Conservation (phyloP, 805 yeast species). For the Debaryomyces hansenii region DNA sequence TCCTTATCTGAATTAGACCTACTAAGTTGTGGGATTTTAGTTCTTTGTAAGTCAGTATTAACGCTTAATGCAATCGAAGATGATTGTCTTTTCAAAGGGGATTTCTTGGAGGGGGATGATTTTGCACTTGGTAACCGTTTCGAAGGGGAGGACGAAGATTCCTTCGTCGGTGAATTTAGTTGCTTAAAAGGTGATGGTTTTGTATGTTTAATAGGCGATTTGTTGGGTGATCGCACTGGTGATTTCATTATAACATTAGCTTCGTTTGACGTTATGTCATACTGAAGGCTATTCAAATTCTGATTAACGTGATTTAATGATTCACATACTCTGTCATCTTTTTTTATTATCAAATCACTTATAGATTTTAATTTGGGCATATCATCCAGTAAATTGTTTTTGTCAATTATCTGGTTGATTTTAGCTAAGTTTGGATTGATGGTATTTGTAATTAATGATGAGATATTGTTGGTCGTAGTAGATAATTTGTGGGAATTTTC, state of each 20-base stretch:
- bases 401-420: conserved; percentile 2
- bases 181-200: conserved; percentile 1
- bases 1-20: conserved; percentile 1
- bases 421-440: conserved; percentile 7
- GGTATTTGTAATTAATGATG: conserved; percentile 3
- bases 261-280: background rate
- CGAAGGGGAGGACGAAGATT: background rate
- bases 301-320: background rate
- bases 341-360: background rate
- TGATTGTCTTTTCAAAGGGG: conserved; percentile 2
- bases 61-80: background rate
- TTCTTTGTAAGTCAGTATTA: background rate
- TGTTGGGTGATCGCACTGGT: background rate
- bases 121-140: background rate
- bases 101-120: conserved; percentile 5
- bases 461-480: conserved; percentile 8
- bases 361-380: background rate
- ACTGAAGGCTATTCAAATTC: background rate
- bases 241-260: background rate
- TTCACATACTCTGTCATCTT: background rate
- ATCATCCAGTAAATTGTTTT: background rate
- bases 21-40: conserved; percentile 1
- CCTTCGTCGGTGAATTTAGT: background rate
- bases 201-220: background rate
- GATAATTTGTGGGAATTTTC: conserved; percentile 6